A percentile compares a stretch with the other conserved stretches of the same genome.
phyloP scores from a whole-genome alignment of 2,329 filamentous ascomycete genomes.

The Botryotinia convoluta region DNA sequence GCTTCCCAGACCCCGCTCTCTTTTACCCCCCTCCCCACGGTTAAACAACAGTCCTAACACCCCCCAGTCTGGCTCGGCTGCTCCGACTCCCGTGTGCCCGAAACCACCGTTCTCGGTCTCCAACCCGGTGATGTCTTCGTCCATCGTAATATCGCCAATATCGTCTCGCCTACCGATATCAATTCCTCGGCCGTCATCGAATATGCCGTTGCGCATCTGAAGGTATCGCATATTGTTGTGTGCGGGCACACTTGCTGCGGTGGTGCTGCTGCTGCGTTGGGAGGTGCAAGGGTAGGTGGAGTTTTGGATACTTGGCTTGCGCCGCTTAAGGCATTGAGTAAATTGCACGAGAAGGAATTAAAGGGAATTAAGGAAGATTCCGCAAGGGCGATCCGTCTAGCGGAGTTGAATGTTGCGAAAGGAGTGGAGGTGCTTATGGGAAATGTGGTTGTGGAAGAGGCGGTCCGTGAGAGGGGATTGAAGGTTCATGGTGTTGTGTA shows the following conservation, averaged over 20 bases:
- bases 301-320: constrained; percentile 56
- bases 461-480: constrained; percentile 66
- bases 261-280: constrained; percentile 60
- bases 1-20: background rate
- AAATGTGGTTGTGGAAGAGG: constrained; percentile 68
- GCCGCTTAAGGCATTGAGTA: constrained; percentile 48
- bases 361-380: constrained; percentile 51
- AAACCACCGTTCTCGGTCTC: constrained; percentile 75
- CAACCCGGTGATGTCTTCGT: constrained; percentile 84
- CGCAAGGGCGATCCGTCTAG: constrained; percentile 58
- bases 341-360: constrained; percentile 54
- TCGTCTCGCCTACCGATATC: constrained; percentile 72
- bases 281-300: constrained; percentile 48
- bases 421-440: constrained; percentile 66
- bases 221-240: constrained; percentile 68
- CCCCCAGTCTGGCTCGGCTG: constrained; percentile 76
- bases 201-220: constrained; percentile 70
- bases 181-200: constrained; percentile 74
- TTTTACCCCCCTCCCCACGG: background rate
- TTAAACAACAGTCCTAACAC: constrained; percentile 14
- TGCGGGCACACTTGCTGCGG: constrained; percentile 69
- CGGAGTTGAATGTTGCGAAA: constrained; percentile 72
- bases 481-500: constrained; percentile 77
- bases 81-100: constrained; percentile 80
- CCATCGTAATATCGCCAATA: constrained; percentile 88